phyloP scores from a whole-genome alignment of 352 stramenopile species.

The Pythium dissotocum region DNA sequence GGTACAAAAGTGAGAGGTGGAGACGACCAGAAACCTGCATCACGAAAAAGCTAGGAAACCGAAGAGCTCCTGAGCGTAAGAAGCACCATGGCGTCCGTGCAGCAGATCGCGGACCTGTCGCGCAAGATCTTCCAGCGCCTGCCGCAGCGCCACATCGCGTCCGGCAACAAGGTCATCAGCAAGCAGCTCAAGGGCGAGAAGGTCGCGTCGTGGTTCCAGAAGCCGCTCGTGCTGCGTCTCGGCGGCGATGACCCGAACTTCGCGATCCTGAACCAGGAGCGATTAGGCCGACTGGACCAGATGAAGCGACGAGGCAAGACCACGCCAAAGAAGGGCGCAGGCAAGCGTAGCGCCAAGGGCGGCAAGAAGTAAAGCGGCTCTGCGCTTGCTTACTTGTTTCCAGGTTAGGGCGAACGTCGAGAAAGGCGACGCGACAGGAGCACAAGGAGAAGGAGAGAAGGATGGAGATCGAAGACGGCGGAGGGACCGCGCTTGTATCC shows the following conservation, averaged over 20 bases:
- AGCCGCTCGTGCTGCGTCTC: slow-evolving; percentile 71
- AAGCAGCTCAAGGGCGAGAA: slow-evolving; percentile 89
- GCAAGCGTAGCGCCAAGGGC: slow-evolving; percentile 54
- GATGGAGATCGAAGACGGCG: neutral
- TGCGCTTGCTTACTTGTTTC: neutral
- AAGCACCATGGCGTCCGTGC: slow-evolving; percentile 25
- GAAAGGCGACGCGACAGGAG: neutral
- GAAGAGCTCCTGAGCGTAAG: neutral
- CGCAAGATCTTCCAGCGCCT: slow-evolving; percentile 90
- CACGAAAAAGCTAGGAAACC: neutral
- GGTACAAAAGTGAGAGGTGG: slow-evolving; percentile 11
- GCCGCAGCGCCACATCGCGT: slow-evolving; percentile 76
- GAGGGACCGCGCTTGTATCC: neutral
- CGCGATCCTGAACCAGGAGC: slow-evolving; percentile 77
- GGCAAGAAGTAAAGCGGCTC: slow-evolving; percentile 62
- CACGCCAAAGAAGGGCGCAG: slow-evolving; percentile 86
- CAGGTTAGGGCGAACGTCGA: neutral
- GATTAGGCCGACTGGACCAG: slow-evolving; percentile 75
- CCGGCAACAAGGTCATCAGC: slow-evolving; percentile 89
- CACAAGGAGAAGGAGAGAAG: neutral
- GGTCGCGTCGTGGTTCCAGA: slow-evolving; percentile 86
- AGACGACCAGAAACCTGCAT: neutral
- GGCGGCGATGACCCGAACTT: slow-evolving; percentile 86
- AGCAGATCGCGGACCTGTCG: slow-evolving; percentile 76
- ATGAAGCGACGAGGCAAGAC: slow-evolving; percentile 88